Evolutionary conservation across 176 grass and related monocot genomes (phyloP).

Genomic region (Melocanna baccifera): DNA sequence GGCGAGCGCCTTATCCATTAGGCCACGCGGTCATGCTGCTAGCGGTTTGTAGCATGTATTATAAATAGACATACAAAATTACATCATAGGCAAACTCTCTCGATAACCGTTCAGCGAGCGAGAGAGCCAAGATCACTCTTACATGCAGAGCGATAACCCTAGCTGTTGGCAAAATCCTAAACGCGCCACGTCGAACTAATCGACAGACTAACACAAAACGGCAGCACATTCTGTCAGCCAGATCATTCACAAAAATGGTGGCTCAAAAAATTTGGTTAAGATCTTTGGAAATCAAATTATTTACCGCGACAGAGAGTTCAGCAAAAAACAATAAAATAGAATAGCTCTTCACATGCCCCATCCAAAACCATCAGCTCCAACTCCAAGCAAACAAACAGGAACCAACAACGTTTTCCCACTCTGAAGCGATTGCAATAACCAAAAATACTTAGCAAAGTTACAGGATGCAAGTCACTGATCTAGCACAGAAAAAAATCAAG

Average conservation of each 20-base stretch:
- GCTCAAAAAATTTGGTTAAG: neutral
- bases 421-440: neutral
- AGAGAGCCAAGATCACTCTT: too few species aligned
- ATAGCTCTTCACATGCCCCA: neutral
- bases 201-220: too few species aligned
- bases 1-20: conserved; percentile 99
- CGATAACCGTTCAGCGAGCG: neutral
- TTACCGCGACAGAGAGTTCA: neutral
- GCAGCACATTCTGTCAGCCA: too few species aligned
- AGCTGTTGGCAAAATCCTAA: too few species aligned
- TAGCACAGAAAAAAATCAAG: neutral
- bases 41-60: too few species aligned
- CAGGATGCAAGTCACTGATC: neutral
- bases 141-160: too few species aligned
- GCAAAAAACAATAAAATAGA: neutral
- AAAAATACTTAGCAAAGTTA: neutral
- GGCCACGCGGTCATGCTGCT: conserved; percentile 46
- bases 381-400: neutral
- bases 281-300: neutral
- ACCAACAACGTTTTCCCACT: neutral
- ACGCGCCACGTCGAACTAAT: too few species aligned
- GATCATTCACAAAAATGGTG: neutral
- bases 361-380: neutral
- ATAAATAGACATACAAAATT: too few species aligned
- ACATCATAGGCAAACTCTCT: neutral